Conservation (phyloP, 2,329 filamentous ascomycete species). For the Curvularia spicifera region DNA sequence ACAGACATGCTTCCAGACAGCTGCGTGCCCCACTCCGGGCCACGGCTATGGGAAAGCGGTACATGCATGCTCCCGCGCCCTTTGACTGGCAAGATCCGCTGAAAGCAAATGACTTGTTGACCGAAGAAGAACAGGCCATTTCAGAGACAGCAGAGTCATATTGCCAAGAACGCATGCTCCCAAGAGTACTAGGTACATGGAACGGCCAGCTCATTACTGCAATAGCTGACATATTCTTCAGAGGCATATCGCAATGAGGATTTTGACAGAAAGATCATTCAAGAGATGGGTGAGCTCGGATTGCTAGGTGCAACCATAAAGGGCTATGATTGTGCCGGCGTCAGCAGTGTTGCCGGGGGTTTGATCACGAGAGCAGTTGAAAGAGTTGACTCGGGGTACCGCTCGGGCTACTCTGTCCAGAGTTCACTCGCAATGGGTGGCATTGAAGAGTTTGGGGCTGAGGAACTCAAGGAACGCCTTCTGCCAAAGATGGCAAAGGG, state of each 20-base stretch:
- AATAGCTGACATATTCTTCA: slow-evolving; percentile 46
- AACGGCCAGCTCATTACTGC: background rate
- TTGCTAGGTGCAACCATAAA: slow-evolving; percentile 84
- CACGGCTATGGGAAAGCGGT: slow-evolving; percentile 46
- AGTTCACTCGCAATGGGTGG: slow-evolving; percentile 93
- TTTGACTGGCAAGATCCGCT: slow-evolving; percentile 97
- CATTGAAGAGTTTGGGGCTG: slow-evolving; percentile 84
- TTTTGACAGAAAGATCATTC: slow-evolving; percentile 83
- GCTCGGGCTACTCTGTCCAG: slow-evolving; percentile 92
- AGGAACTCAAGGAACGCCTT: slow-evolving; percentile 85
- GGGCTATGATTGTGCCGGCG: slow-evolving; percentile 87
- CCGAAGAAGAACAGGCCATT: slow-evolving; percentile 89
- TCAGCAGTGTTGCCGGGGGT: slow-evolving; percentile 85
- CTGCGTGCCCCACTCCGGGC: slow-evolving; percentile 38
- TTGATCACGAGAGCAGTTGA: slow-evolving; percentile 90
- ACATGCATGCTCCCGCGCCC: slow-evolving; percentile 52
- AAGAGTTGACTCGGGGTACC: slow-evolving; percentile 87
- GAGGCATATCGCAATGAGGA: slow-evolving; percentile 86
- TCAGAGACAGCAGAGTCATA: slow-evolving; percentile 90
- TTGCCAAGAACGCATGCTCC: slow-evolving; percentile 87
- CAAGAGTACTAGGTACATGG: slow-evolving; percentile 77
- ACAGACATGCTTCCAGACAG: slow-evolving; percentile 51
- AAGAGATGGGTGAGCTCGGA: slow-evolving; percentile 93
- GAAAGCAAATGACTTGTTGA: slow-evolving; percentile 74
- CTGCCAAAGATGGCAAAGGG: slow-evolving; percentile 83